Conservation (phyloP, 129 eudicot genomes). For the Sambucus nigra region DNA sequence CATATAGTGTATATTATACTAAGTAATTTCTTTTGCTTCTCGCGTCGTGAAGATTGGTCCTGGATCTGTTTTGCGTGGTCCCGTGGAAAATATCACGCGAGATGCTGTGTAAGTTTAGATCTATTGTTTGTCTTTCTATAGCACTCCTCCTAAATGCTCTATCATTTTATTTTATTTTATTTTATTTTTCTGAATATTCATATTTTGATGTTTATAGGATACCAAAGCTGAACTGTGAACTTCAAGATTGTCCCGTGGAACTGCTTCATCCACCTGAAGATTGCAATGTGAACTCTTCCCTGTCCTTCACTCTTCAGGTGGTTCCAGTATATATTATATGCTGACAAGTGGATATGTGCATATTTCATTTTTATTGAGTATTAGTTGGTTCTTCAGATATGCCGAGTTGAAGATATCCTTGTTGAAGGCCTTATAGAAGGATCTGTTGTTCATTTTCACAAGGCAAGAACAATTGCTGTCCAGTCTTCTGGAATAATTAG, state of each 20-base stretch:
- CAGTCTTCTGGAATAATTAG: constrained; percentile 64
- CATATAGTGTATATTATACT: too few relatives aligned
- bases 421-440: constrained; percentile 88
- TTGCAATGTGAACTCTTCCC: constrained; percentile 88
- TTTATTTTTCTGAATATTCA: neutral
- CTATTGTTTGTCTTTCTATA: constrained; percentile 13
- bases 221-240: constrained; percentile 63
- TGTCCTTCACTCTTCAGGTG: constrained; percentile 97
- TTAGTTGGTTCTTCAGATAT: constrained; percentile 42
- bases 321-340: neutral
- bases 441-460: constrained; percentile 82
- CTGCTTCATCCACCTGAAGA: constrained; percentile 97
- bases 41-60: constrained; percentile 78
- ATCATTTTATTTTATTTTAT: neutral
- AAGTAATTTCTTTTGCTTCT: constrained; percentile 2
- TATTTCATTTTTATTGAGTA: neutral
- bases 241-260: constrained; percentile 67
- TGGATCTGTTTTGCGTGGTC: constrained; percentile 89
- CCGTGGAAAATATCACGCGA: constrained; percentile 46
- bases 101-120: constrained; percentile 54
- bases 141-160: neutral
- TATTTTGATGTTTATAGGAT: constrained; percentile 33
- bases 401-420: constrained; percentile 95
- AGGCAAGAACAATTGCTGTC: constrained; percentile 70
- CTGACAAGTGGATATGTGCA: neutral